Conservation (phyloP, 2,329 filamentous ascomycete genomes). For the Neonectria faginata region DNA sequence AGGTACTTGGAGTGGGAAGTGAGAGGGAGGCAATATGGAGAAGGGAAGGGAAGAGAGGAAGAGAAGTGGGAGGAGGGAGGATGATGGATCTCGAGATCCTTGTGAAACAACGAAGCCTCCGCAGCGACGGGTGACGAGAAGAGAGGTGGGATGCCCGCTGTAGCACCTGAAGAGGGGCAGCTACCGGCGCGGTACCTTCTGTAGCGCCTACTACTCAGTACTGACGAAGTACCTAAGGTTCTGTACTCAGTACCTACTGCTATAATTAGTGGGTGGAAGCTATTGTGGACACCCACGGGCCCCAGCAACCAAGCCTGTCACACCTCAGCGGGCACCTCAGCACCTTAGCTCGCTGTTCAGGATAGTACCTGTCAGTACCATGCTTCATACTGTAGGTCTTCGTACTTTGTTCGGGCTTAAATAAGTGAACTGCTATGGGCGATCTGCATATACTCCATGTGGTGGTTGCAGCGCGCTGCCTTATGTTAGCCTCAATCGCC, state of each 20-base stretch:
- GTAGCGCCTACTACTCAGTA: not conserved
- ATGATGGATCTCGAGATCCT: constrained; percentile 39
- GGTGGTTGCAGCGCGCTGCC: not conserved
- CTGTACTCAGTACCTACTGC: too few species aligned
- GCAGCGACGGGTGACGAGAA: constrained; percentile 34
- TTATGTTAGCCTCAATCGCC: too few species aligned
- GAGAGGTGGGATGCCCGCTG: constrained; percentile 15
- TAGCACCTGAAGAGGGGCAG: constrained; percentile 15
- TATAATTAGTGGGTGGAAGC: not conserved
- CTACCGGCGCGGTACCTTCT: not conserved
- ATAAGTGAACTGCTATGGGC: not conserved
- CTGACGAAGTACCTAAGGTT: not conserved
- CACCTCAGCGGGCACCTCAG: constrained; percentile 20
- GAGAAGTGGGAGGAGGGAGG: constrained; percentile 23
- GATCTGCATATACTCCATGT: not conserved
- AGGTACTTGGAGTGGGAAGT: constrained; percentile 6
- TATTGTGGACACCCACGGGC: not conserved
- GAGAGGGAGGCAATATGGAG: constrained; percentile 18
- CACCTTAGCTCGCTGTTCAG: not conserved
- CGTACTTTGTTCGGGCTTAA: not conserved
- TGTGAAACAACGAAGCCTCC: constrained; percentile 42
- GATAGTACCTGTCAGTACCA: not conserved
- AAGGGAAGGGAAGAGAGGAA: constrained; percentile 9
- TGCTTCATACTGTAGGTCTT: too few species aligned
- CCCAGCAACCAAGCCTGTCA: constrained; percentile 2